A percentile compares a stretch with the other conserved stretches of the same genome.
Conservation (phyloP, 208 protist species). For the Wallacemonas collosoma region DNA sequence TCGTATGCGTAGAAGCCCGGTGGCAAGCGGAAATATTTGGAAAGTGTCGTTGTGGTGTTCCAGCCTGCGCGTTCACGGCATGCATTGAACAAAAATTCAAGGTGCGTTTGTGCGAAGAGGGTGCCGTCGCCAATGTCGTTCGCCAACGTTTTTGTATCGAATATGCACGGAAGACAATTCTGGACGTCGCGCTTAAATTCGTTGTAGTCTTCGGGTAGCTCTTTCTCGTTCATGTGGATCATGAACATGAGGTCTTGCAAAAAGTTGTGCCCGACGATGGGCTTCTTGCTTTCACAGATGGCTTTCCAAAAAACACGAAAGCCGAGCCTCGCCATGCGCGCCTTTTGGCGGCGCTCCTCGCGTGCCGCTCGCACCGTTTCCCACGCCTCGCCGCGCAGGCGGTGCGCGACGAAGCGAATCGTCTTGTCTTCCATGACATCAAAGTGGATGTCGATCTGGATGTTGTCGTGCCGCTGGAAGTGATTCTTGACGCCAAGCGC, state of each 20-base stretch:
- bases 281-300: conserved; percentile 62
- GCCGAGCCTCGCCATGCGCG: conserved; percentile 27
- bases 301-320: conserved; percentile 76
- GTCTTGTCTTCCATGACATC: conserved; percentile 17
- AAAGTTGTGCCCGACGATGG: conserved; percentile 82
- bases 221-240: conserved; percentile 69
- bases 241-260: conserved; percentile 86
- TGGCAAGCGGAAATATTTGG: conserved; percentile 32
- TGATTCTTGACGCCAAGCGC: neutral
- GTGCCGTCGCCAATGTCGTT: conserved; percentile 16
- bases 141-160: conserved; percentile 77
- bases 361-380: neutral
- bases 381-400: conserved; percentile 17
- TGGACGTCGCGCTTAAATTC: conserved; percentile 52
- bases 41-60: conserved; percentile 5
- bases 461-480: conserved; percentile 2
- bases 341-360: conserved; percentile 9
- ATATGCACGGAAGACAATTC: conserved; percentile 44
- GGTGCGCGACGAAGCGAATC: conserved; percentile 28
- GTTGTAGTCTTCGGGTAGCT: conserved; percentile 43
- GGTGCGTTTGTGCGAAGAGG: conserved; percentile 28
- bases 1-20: conserved; percentile 66
- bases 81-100: conserved; percentile 44
- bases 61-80: conserved; percentile 26
- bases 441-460: neutral